A percentile compares a stretch with the other conserved stretches of the same genome.
Evolutionary conservation across 2,329 filamentous ascomycete species (phyloP).

Genomic region (Sclerotinia trifoliorum): DNA sequence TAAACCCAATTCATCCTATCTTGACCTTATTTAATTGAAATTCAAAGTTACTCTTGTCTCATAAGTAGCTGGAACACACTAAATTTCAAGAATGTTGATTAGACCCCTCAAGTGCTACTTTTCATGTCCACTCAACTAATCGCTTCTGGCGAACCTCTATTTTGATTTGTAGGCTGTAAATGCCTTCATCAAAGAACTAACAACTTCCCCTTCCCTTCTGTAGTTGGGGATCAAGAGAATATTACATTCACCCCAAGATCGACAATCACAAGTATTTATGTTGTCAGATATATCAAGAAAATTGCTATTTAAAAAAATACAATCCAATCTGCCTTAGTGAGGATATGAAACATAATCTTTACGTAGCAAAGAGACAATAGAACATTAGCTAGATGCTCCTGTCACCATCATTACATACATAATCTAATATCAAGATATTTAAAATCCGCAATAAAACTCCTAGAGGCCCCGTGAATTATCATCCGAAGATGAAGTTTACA

Average conservation of each 20-base stretch:
- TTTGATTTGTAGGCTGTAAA: rapidly evolving
- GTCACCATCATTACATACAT: no score
- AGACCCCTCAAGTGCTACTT: neutral
- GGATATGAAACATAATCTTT: no score
- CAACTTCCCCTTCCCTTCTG: neutral
- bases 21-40: no score
- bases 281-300: neutral
- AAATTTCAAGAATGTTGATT: no score
- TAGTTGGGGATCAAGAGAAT: neutral
- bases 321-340: no score
- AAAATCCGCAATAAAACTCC: neutral
- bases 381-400: no score
- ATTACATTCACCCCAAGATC: neutral
- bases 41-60: no score
- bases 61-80: no score
- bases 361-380: no score
- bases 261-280: neutral
- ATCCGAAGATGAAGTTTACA: no score
- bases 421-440: neutral
- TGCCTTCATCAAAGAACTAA: neutral
- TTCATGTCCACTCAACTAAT: neutral
- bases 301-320: neutral
- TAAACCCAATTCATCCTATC: no score
- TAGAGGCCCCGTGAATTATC: no score
- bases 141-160: neutral